Percentiles rank a stretch among this genome's conserved stretches.
phyloP scores from a whole-genome alignment of 2,329 filamentous ascomycete genomes.

The Penicillium sp. region DNA sequence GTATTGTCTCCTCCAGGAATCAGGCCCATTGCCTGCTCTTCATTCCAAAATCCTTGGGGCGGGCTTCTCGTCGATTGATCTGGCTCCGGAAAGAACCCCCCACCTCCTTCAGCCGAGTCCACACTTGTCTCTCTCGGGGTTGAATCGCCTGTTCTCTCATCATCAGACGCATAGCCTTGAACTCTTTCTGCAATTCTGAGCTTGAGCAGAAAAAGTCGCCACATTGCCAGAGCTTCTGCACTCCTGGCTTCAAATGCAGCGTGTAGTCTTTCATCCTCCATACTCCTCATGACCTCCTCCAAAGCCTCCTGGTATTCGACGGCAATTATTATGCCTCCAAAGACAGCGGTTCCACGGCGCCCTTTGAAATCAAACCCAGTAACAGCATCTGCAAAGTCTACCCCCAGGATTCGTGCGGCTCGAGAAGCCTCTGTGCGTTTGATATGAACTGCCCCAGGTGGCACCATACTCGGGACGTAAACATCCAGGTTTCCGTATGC shows the following conservation, averaged over 20 bases:
- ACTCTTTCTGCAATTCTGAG: constrained; percentile 72
- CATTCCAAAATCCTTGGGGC: not conserved
- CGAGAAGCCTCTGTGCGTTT: constrained; percentile 60
- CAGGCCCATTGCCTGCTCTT: not conserved
- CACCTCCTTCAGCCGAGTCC: constrained; percentile 31
- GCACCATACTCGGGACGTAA: constrained; percentile 65
- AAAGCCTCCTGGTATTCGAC: constrained; percentile 71
- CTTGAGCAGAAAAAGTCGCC: constrained; percentile 62
- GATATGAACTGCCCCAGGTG: constrained; percentile 59
- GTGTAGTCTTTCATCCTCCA: constrained; percentile 66
- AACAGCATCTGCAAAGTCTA: constrained; percentile 88
- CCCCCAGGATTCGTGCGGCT: constrained; percentile 72
- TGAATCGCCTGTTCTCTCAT: constrained; percentile 37
- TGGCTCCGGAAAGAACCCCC: constrained; percentile 42
- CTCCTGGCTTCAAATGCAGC: constrained; percentile 59
- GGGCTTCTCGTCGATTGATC: constrained; percentile 15
- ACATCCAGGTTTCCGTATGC: constrained; percentile 64
- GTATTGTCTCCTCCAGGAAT: not conserved
- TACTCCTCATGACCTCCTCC: constrained; percentile 64
- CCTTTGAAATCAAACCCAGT: constrained; percentile 88
- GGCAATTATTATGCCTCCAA: constrained; percentile 76
- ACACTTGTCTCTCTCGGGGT: constrained; percentile 37
- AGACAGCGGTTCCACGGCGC: constrained; percentile 73
- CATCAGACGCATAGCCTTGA: constrained; percentile 53
- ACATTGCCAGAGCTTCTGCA: constrained; percentile 53